Percentiles rank a stretch among this genome's conserved stretches.
Conservation (phyloP, 1,284 basidiomycete species). For the Marasmius sp. region DNA sequence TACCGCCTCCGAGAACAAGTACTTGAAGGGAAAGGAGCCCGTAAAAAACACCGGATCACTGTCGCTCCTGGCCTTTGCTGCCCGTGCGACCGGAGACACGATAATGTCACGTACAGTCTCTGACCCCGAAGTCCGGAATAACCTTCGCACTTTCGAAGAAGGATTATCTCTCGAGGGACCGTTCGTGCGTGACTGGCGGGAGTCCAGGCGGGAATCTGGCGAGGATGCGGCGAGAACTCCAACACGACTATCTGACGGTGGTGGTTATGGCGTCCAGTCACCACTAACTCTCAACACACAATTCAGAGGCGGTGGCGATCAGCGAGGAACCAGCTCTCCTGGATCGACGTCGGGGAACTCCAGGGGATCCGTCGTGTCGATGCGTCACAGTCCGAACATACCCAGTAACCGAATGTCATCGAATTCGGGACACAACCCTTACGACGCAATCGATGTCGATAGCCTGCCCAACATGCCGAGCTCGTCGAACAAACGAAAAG, state of each 20-base stretch:
- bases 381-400: constrained; percentile 39
- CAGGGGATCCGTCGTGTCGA: constrained; percentile 44
- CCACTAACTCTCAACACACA: not conserved
- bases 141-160: constrained; percentile 63
- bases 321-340: constrained; percentile 37
- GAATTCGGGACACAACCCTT: constrained; percentile 29
- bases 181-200: constrained; percentile 74
- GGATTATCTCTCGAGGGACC: constrained; percentile 59
- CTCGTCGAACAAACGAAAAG: constrained; percentile 41
- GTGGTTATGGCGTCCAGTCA: not conserved
- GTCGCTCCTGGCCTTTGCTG: constrained; percentile 70
- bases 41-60: constrained; percentile 70
- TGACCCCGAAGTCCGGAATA: constrained; percentile 40
- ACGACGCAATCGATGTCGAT: constrained; percentile 45
- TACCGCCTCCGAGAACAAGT: constrained; percentile 36
- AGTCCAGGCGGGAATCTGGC: constrained; percentile 47
- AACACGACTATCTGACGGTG: not conserved
- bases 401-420: constrained; percentile 34
- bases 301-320: constrained; percentile 2
- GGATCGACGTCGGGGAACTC: constrained; percentile 44
- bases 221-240: constrained; percentile 10
- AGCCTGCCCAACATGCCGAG: constrained; percentile 23
- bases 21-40: constrained; percentile 29
- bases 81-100: constrained; percentile 61
- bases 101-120: constrained; percentile 31